These are phyloP conservation scores for Climacium dendroides DNA, from an alignment of 225 moss, liverwort and hornwort species.

Conservation along the genomic window DNA sequence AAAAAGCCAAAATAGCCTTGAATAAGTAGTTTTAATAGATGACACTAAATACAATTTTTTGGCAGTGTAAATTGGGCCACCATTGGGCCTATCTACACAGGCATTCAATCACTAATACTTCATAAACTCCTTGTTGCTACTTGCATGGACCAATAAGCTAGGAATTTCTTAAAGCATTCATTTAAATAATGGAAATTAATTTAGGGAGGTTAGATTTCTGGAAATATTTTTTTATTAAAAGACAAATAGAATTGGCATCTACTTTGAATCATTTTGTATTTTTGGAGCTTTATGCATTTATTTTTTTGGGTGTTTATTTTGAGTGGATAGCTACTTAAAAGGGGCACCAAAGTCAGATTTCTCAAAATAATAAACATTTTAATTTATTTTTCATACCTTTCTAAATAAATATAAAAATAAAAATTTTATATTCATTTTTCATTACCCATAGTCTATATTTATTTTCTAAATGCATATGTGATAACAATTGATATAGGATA, in stretches of 20 bases:
- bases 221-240: no score
- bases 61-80: background rate
- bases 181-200: background rate
- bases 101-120: no score
- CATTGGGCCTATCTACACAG: no score
- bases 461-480: background rate
- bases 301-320: no score
- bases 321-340: no score
- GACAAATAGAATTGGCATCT: background rate
- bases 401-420: no score
- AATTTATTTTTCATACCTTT: no score
- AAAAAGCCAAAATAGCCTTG: background rate
- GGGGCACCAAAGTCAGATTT: no score
- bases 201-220: background rate
- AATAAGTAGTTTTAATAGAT: rapidly evolving
- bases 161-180: background rate
- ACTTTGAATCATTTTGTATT: rapidly evolving
- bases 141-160: background rate
- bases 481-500: background rate
- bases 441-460: no score
- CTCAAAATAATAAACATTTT: no score
- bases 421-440: background rate
- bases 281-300: background rate
- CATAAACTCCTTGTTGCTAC: no score
- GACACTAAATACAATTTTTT: background rate